Percentiles rank a stretch among this genome's conserved stretches.
Evolutionary conservation across 768 basidiomycete genomes (phyloP).

Genomic region (Sarcodon aspratus): DNA sequence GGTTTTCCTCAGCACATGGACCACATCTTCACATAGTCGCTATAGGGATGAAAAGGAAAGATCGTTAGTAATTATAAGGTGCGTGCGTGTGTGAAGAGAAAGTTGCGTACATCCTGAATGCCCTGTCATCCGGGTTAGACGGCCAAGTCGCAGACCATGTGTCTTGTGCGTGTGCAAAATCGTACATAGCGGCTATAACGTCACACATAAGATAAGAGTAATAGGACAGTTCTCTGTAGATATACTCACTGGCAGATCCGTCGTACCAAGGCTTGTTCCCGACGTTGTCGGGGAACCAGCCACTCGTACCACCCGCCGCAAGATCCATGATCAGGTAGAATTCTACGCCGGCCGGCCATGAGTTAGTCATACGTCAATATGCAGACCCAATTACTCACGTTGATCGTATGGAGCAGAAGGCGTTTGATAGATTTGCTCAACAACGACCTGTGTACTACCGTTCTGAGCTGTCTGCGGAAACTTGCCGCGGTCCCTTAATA

Average conservation of each 20-base stretch:
- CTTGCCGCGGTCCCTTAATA: conserved; percentile 24
- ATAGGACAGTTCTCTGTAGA: not conserved
- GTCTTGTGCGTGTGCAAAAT: conserved; percentile 49
- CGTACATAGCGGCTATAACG: conserved; percentile 47
- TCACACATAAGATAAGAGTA: not conserved
- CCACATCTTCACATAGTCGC: conserved; percentile 26
- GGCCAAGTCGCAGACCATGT: conserved; percentile 77
- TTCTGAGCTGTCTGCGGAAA: conserved; percentile 41
- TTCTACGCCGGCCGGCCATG: conserved; percentile 23
- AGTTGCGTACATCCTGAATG: conserved; percentile 49
- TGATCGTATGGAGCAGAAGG: conserved; percentile 49
- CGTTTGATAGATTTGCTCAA: conserved; percentile 24
- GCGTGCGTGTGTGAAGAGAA: not conserved
- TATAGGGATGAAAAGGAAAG: conserved; percentile 6
- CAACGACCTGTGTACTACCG: conserved; percentile 24
- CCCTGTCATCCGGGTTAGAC: conserved; percentile 41
- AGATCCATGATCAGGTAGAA: conserved; percentile 80
- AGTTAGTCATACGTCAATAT: not conserved
- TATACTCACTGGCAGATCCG: conserved; percentile 32
- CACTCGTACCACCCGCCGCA: conserved; percentile 73
- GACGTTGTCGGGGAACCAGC: conserved; percentile 49
- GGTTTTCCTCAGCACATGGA: too few relatives aligned
- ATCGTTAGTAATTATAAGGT: not conserved
- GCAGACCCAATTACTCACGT: conserved; percentile 16
- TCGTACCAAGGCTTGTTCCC: conserved; percentile 65